Percentiles rank a stretch among this genome's conserved stretches.
phyloP scores from a whole-genome alignment of 441 rosid species.

The Pelargonium cotyledonis region DNA sequence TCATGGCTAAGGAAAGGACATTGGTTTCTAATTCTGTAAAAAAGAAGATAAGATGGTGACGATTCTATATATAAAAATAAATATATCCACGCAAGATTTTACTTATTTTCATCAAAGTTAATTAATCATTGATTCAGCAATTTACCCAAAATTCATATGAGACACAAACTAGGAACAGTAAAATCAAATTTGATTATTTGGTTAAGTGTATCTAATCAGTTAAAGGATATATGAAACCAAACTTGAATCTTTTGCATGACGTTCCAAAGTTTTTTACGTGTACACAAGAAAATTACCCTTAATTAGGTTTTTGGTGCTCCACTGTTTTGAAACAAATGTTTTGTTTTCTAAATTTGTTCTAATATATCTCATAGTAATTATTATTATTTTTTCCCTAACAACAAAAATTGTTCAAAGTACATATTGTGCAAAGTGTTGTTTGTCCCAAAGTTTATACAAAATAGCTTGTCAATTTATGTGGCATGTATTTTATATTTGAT shows the following conservation, averaged over 20 bases:
- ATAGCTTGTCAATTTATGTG: too few relatives aligned
- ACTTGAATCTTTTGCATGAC: neutral
- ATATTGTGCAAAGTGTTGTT: too few relatives aligned
- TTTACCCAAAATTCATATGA: neutral
- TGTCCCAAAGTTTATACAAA: too few relatives aligned
- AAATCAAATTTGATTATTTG: neutral
- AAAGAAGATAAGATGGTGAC: neutral
- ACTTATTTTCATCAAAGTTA: neutral
- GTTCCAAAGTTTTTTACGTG: neutral
- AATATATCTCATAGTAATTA: too few relatives aligned
- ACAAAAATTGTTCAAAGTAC: too few relatives aligned
- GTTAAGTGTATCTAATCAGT: neutral
- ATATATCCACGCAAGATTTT: neutral
- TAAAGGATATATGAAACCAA: neutral
- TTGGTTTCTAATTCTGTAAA: neutral
- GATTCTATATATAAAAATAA: too few relatives aligned
- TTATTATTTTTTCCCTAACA: too few relatives aligned
- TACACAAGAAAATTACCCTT: neutral
- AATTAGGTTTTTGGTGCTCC: neutral
- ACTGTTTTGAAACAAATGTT: neutral
- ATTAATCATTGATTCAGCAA: neutral
- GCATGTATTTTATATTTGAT: too few relatives aligned
- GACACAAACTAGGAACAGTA: neutral
- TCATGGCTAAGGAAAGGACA: neutral
- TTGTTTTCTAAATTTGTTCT: neutral